A percentile compares a stretch with the other conserved stretches of the same genome.
Evolutionary conservation across 2,329 filamentous ascomycete species (phyloP).

Genomic region (Verticillium tricorpus): DNA sequence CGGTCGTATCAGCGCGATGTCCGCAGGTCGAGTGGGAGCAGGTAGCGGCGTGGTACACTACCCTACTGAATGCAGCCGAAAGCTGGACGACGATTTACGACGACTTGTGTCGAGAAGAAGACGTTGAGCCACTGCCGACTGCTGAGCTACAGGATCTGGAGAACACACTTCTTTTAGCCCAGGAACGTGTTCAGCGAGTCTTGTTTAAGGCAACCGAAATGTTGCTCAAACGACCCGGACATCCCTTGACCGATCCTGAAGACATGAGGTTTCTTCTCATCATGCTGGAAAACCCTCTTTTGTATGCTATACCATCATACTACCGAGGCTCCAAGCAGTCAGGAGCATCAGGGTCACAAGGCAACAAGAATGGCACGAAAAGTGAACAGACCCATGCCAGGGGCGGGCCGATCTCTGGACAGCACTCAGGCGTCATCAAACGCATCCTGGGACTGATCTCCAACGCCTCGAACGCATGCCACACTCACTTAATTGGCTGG

Average conservation of each 20-base stretch:
- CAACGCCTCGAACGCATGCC: constrained; percentile 69
- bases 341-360: not conserved
- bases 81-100: constrained; percentile 61
- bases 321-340: constrained; percentile 37
- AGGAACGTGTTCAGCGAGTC: constrained; percentile 63
- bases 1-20: constrained; percentile 52
- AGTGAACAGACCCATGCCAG: constrained; percentile 17
- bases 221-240: constrained; percentile 73
- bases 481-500: constrained; percentile 74
- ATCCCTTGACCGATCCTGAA: constrained; percentile 60
- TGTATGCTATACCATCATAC: constrained; percentile 44
- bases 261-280: constrained; percentile 77
- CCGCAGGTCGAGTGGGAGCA: constrained; percentile 73
- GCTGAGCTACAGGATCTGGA: constrained; percentile 41
- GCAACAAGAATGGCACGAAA: constrained; percentile 1
- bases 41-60: constrained; percentile 69
- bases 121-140: constrained; percentile 24
- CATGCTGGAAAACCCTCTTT: constrained; percentile 71
- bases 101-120: constrained; percentile 34
- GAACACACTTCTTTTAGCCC: constrained; percentile 46
- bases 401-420: constrained; percentile 47
- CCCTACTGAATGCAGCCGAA: constrained; percentile 62
- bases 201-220: constrained; percentile 76
- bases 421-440: constrained; percentile 82
- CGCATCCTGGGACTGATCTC: constrained; percentile 76